Evolutionary conservation across 192 early-diverging fungal genomes (phyloP), one percentile per base, ranked within the genome.

Genomic region (Entomortierella beljakovae): DNA sequence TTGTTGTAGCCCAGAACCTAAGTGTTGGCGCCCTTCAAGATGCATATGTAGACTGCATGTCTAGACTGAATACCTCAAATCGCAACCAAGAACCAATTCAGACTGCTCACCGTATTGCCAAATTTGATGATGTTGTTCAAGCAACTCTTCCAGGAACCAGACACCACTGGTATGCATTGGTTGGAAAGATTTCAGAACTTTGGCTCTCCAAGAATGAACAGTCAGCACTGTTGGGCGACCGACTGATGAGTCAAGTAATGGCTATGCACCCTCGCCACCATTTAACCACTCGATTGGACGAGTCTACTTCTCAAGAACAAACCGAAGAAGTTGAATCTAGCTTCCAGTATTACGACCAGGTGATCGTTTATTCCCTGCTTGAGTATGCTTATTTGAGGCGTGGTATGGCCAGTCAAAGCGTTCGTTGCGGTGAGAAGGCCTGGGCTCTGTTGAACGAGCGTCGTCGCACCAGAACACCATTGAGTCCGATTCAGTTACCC

Each of bases 101-200:
- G 6, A 23, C 29, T 1, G 50, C 13, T 7, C 10, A 23, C 8
- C 54, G 57, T 43, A 31, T 55, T 33, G 62, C 52, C 43, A 62
- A 61, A 33, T 79, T 79, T 70, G 75, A 79, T 8, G 56, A 79
- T 58, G 75, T 65, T 6, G 75, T 79, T 16, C 66, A 68, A 1
- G 38, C 75, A 4, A 79, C 75, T 0, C 42, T 70, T 57, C 75
- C 75, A 1, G 75, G 75, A 9, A 79, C 75, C 6, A 66, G 68
- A n/a, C 75, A 79, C 20, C 75, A 79, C 22, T 79, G 75, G 75
- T 79, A 79, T 33, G 75, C 75, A 10, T 50, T 79, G 26, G 75
- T 79, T 0, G 75, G 75, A 35, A 79, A 79, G 75, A 79, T 79
- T 3, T 69, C 75, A n/a, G 75, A 79, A 25, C 75, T 79, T 42